Conservation (phyloP, 345 rosid species). For the Eucalyptus urophylla region DNA sequence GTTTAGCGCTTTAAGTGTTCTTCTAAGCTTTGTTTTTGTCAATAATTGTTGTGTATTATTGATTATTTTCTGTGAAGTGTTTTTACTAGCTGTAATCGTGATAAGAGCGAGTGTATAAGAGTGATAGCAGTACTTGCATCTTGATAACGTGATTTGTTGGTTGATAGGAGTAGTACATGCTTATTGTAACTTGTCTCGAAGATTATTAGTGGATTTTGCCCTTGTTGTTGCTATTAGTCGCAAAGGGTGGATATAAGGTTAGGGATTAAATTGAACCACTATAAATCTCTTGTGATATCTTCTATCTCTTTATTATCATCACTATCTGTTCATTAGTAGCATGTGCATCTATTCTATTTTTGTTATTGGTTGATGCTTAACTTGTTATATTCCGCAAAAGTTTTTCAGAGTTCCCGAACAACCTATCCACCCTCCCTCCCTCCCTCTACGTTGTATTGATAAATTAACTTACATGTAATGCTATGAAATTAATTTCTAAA, state of each 20-base stretch:
- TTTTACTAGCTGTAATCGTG: background rate
- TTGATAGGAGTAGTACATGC: background rate
- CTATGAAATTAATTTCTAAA: background rate
- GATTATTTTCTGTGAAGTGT: background rate
- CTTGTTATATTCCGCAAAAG: too few species aligned
- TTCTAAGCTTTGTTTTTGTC: background rate
- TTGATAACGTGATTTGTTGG: background rate
- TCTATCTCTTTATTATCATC: background rate
- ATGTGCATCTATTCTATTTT: background rate
- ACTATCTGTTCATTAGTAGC: background rate
- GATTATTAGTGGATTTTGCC: background rate
- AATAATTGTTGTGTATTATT: background rate
- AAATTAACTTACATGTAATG: background rate
- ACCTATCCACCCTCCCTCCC: background rate
- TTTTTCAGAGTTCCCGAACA: background rate
- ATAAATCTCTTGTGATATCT: background rate
- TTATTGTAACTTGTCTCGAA: background rate
- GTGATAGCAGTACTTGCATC: background rate
- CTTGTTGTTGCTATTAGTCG: background rate
- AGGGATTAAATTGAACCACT: too few species aligned
- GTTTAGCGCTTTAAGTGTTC: background rate
- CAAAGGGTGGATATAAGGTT: background rate
- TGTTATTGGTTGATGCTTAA: too few species aligned
- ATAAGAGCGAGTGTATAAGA: background rate
- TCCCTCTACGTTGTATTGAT: too few species aligned